These are phyloP conservation scores for Pyrenopolyporus hunteri DNA, from an alignment of 495 filamentous ascomycete genomes.

Conservation along the genomic window DNA sequence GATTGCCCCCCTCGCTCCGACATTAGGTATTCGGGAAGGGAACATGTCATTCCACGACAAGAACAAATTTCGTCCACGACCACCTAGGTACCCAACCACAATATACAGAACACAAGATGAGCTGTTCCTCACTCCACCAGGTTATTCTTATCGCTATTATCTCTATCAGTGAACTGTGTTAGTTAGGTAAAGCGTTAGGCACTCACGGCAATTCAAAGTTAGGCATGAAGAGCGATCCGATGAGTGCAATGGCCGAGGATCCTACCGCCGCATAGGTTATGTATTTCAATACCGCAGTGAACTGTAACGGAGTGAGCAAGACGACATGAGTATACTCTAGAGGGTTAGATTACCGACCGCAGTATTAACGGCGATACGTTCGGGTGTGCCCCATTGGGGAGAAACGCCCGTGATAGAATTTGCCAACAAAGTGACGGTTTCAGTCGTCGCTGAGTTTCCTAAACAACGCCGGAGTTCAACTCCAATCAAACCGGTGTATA, in stretches of 20 bases:
- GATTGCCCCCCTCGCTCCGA: too few relatives aligned
- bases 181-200: background rate
- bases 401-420: slow-evolving; percentile 53
- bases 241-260: slow-evolving; percentile 46
- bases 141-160: slow-evolving; percentile 40
- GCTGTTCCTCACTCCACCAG: slow-evolving; percentile 35
- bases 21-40: too few relatives aligned
- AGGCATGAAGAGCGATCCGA: slow-evolving; percentile 50
- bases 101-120: background rate
- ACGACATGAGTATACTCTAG: background rate
- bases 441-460: slow-evolving; percentile 31
- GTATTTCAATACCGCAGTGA: slow-evolving; percentile 54
- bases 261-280: slow-evolving; percentile 55
- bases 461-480: slow-evolving; percentile 42
- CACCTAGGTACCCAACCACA: background rate
- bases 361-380: slow-evolving; percentile 49
- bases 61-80: too few relatives aligned
- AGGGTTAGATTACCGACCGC: slow-evolving; percentile 42
- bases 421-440: slow-evolving; percentile 44
- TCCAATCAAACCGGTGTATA: slow-evolving; percentile 53
- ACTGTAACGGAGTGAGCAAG: slow-evolving; percentile 36
- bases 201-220: slow-evolving; percentile 52
- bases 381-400: slow-evolving; percentile 51
- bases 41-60: too few relatives aligned
- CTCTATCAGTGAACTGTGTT: slow-evolving; percentile 16